Base-by-base conservation (phyloP, 148 eudicot species). In the Pouteria glomerata region DNA sequence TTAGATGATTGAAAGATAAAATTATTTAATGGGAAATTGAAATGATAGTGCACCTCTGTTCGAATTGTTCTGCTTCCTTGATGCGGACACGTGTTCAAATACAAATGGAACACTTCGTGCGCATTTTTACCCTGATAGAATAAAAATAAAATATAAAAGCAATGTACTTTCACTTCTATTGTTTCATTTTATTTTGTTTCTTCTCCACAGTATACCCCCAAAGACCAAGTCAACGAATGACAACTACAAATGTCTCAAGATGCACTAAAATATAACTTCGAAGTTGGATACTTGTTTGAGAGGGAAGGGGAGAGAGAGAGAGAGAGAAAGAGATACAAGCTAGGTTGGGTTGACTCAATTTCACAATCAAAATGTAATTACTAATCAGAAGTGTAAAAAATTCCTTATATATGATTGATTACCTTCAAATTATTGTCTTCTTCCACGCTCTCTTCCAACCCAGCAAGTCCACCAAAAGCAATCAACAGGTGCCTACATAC, bases 1-100 rank as follows among this genome's bases (percentile, higher is more conserved):
- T n/a, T n/a, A n/a, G 50, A 29, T 37, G 7, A 56, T 16, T 51
- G 5, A 15, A 10, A 35, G 56, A 68, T 31, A 39, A 18, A 29
- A 57, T 41, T 13, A 26, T 55, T 18, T 5, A 27, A 51, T 29
- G 18, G 61, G 18, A 29, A 31, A 42, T 55, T 53, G 66, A 64
- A n/a, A 35, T 41, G 31, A 64, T 34, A 62, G 42, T 47, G 23
- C 83, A 95, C 98, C 97, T 95, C 98, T 55, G 97, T 86, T 76
- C 98, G 85, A 68, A 95, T 95, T 51, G 97, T 95, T 72, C 98
- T 85, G 77, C 98, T 95, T 73, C 98, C 93, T 89, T 91, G 98
- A 87, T 89, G 66, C 6, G 98, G 97, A 51, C 98, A 95, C 30
- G 84, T 78, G 76, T 95, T 95, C 73, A 95, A 75, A 75, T 95